A percentile compares a stretch with the other conserved stretches of the same genome.
Conservation (phyloP, 1,284 basidiomycete genomes). For the Cryptococcus jaspeensis region DNA sequence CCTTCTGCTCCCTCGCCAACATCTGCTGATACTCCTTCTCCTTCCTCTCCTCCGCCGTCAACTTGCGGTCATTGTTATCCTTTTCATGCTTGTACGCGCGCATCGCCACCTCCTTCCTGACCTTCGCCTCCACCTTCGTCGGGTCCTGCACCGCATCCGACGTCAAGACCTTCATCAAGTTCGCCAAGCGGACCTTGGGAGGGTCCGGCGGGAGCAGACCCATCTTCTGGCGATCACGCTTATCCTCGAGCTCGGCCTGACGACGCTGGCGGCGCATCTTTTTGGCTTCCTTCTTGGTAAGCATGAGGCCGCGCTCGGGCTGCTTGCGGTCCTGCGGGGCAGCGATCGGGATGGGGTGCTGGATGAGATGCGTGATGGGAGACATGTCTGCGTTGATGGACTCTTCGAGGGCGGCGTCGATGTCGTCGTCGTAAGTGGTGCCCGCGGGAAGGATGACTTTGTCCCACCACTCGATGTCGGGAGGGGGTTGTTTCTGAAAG, state of each 20-base stretch:
- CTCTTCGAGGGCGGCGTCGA: slow-evolving; percentile 52
- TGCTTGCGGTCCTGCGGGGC: slow-evolving; percentile 78
- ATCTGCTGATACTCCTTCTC: slow-evolving; percentile 86
- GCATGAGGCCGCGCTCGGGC: slow-evolving; percentile 75
- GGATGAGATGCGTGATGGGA: slow-evolving; percentile 86
- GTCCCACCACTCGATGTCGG: slow-evolving; percentile 97
- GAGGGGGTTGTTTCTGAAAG: slow-evolving; percentile 80
- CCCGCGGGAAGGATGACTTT: slow-evolving; percentile 71
- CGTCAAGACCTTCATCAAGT: slow-evolving; percentile 97
- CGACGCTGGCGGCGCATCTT: slow-evolving; percentile 90
- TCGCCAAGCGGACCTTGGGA: slow-evolving; percentile 93
- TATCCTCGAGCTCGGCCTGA: slow-evolving; percentile 88
- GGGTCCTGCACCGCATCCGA: slow-evolving; percentile 94
- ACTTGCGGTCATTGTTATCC: slow-evolving; percentile 83
- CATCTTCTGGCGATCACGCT: slow-evolving; percentile 93
- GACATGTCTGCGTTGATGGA: slow-evolving; percentile 67
- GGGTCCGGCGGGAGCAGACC: slow-evolving; percentile 91
- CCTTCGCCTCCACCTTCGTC: slow-evolving; percentile 93
- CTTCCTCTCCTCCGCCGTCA: slow-evolving; percentile 82
- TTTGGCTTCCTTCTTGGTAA: slow-evolving; percentile 54
- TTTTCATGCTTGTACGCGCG: slow-evolving; percentile 86
- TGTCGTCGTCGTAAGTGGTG: slow-evolving; percentile 69
- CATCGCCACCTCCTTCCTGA: slow-evolving; percentile 87
- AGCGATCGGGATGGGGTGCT: slow-evolving; percentile 96
- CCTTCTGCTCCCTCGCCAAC: slow-evolving; percentile 79